Evolutionary conservation across 2,329 filamentous ascomycete species (phyloP).

Genomic region (Fonsecaea nubica): DNA sequence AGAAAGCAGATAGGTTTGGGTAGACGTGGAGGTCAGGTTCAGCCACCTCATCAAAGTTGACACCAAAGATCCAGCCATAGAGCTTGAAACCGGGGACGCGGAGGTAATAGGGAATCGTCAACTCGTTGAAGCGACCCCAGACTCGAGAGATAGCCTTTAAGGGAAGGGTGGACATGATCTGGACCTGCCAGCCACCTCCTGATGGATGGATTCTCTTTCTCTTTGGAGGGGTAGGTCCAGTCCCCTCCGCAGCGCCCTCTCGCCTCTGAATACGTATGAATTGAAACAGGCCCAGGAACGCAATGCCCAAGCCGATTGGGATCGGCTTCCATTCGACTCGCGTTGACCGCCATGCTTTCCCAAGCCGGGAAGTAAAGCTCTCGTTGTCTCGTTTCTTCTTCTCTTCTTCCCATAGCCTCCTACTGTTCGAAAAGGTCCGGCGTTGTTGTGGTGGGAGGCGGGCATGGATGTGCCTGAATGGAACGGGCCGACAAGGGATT

Average conservation of each 20-base stretch:
- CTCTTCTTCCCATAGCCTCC: slow-evolving; percentile 50
- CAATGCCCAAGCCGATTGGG: slow-evolving; percentile 83
- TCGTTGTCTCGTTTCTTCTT: slow-evolving; percentile 51
- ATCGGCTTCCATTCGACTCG: slow-evolving; percentile 89
- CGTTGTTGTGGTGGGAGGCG: slow-evolving; percentile 27
- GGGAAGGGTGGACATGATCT: slow-evolving; percentile 90
- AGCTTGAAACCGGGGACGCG: slow-evolving; percentile 89
- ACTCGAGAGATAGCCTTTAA: slow-evolving; percentile 87
- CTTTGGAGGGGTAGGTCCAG: slow-evolving; percentile 54
- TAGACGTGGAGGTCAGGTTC: slow-evolving; percentile 89
- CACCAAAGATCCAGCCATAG: slow-evolving; percentile 90
- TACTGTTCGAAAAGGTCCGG: slow-evolving; percentile 48
- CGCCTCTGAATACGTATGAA: slow-evolving; percentile 73
- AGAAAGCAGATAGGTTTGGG: slow-evolving; percentile 93
- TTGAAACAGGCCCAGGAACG: slow-evolving; percentile 80
- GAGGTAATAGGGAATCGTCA: slow-evolving; percentile 84
- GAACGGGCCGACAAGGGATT: background rate
- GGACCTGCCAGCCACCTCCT: slow-evolving; percentile 84
- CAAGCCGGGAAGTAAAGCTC: slow-evolving; percentile 64
- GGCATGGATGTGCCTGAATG: background rate
- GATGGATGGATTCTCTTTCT: slow-evolving; percentile 74
- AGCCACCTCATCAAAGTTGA: slow-evolving; percentile 82
- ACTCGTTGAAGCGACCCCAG: slow-evolving; percentile 91
- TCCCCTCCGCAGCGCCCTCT: slow-evolving; percentile 56
- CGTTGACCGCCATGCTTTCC: slow-evolving; percentile 66